Evolutionary conservation across 1,284 basidiomycete species (phyloP), one percentile per base, ranked within the genome.

Genomic region (Tylopilus sp.): DNA sequence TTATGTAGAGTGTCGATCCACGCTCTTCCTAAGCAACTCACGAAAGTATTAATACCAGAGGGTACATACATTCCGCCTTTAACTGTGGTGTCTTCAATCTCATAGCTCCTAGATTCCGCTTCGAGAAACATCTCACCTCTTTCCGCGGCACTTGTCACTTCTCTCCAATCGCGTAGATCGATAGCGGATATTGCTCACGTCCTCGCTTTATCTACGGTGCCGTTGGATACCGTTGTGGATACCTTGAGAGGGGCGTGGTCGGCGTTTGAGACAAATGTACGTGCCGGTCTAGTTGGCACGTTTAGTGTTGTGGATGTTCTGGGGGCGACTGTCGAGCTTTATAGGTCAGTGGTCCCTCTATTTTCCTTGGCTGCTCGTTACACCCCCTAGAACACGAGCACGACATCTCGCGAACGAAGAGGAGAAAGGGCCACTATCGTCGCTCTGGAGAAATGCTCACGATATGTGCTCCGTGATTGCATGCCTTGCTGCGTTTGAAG

Each of bases 401-500:
- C 61, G 55, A 36, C 56, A 55, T 13, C 56, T 65, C 13, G 50
- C 56, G 21, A 64, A 68, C 26, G 65, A 65, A 30, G 44, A 59
- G 8, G 74, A 77, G 21, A 71, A 68, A 44, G 69, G 74, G 16
- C 52, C 69, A 6, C 58, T 79, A 19, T 65, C 69, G 21, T 67
- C 66, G 3, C 73, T 80, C 23, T 82, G 78, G 76, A 72, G 72
- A 55, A 73, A 75, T 21, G 76, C 77, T 3, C 79, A 81, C 49
- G 81, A 87, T 51, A 74, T 86, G 39, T 81, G 78, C 55, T 84
- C 85, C 11, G 51, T 89, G 15, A 64, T 69, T 18, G 77, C 82
- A 0, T 80, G 76, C 53, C 76, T 77, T 55, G 66, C 67, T 21
- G 84, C 82, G 4, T 89, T 89, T 53, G 78, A 81, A 51, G 77